Evolutionary conservation across 2,329 filamentous ascomycete genomes (phyloP), one percentile per base, ranked within the genome.

Genomic region (Pochonia chlamydosporia): DNA sequence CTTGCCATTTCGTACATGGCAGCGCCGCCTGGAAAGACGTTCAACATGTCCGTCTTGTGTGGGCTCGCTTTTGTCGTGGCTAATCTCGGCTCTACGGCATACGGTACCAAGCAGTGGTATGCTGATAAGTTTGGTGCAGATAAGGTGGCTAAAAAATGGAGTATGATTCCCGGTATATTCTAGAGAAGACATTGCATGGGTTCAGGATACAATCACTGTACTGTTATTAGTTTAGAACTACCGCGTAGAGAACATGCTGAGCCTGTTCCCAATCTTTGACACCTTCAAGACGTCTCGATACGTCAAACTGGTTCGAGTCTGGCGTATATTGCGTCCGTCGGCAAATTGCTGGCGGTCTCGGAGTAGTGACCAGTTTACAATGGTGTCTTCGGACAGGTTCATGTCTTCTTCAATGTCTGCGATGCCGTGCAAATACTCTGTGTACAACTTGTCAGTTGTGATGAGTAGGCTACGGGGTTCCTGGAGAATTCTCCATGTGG

Each of bases 281-380:
- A 95, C 87, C 59, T 85, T 87, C 54, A 92, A 69, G 35, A 97
- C 92, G 69, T 97, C 91, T 54, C 92, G 76, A 67, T 87, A 92
- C 1, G 88, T 93, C 54, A 92, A 69, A 65, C 87, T 91, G 23
- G 82, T 80, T 47, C 88, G 78, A 10, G 74, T 82, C 37, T 69
- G 65, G 36, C 87, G 76, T 44, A 71, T 57, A 59, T 79, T 84
- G 36, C 65, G 66, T 2, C 84, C 85, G 10, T 72, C 68, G 39
- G 60, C 55, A 55, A 77, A 73, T 44, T 57, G 51, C 39, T 69
- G 63, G 2, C 64, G 61, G 18, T 79, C 72, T 7, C 77, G 72
- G 30, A 92, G 68, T 14, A 89, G 65, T 9, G 69, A 56, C 88
- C 88, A 93, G 61, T 93, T 93, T 40, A 79, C 78, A 62, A 93